These are phyloP conservation scores for Adenanthera pavonina DNA, from an alignment of 306 rosid species.

Conservation along the genomic window DNA sequence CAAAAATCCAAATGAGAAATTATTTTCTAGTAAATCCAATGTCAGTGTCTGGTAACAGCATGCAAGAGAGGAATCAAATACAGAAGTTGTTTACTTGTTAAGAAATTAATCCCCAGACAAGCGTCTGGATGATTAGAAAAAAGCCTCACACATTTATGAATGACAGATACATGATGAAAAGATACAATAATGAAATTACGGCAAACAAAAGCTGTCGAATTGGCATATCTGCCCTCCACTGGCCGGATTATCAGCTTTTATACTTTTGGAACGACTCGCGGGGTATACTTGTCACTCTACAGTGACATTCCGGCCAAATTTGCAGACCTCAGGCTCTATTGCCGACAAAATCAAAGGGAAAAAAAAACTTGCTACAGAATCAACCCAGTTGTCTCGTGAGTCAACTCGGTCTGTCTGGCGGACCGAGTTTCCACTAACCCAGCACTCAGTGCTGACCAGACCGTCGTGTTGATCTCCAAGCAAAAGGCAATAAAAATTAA, in stretches of 20 bases:
- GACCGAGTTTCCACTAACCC: constrained; percentile 29
- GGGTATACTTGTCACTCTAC: constrained; percentile 37
- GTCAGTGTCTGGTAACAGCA: constrained; percentile 42
- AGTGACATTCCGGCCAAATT: constrained; percentile 43
- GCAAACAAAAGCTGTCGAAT: constrained; percentile 30
- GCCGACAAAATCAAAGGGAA: constrained; percentile 44
- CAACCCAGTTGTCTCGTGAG: constrained; percentile 43
- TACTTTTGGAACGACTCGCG: not conserved
- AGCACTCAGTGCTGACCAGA: not conserved
- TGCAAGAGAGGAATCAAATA: constrained; percentile 48
- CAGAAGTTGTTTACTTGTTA: constrained; percentile 27
- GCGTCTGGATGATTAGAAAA: constrained; percentile 12
- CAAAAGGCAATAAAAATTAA: not conserved
- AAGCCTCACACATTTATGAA: constrained; percentile 25
- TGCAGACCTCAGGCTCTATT: constrained; percentile 34
- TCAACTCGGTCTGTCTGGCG: constrained; percentile 33
- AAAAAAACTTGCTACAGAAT: constrained; percentile 9
- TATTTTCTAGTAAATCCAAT: constrained; percentile 30
- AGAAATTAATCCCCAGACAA: constrained; percentile 24
- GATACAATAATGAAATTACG: constrained; percentile 37
- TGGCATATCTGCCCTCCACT: constrained; percentile 46
- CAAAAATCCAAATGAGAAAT: constrained; percentile 41
- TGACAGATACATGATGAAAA: constrained; percentile 39
- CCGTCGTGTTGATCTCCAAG: not conserved
- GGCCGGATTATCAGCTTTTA: not conserved